These are phyloP conservation scores for Panus rudis DNA, from an alignment of 768 basidiomycete species.

Conservation along the genomic window DNA sequence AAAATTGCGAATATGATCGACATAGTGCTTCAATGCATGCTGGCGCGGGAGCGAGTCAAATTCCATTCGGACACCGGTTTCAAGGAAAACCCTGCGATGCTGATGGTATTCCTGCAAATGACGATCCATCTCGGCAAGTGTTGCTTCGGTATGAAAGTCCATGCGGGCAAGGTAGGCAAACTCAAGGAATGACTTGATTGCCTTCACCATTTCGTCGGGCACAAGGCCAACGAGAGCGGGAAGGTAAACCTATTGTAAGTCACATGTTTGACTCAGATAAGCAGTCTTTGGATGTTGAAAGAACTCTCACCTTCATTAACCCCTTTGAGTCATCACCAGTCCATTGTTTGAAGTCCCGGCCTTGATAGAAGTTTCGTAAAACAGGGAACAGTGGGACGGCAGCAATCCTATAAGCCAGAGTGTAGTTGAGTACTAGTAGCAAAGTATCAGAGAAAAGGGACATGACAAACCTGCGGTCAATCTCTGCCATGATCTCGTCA, in stretches of 20 bases:
- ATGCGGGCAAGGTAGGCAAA: constrained; percentile 19
- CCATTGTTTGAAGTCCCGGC: constrained; percentile 18
- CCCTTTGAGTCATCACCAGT: constrained; percentile 22
- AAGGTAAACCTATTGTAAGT: constrained; percentile 16
- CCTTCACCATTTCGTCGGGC: constrained; percentile 11
- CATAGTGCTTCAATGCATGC: constrained; percentile 12
- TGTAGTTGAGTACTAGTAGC: neutral
- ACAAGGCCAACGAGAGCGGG: constrained; percentile 15
- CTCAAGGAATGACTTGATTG: constrained; percentile 14
- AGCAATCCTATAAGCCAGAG: constrained; percentile 16
- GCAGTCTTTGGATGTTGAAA: neutral
- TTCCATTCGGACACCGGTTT: constrained; percentile 4
- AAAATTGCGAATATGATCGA: constrained; percentile 4
- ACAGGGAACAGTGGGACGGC: constrained; percentile 13
- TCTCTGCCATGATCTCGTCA: constrained; percentile 26
- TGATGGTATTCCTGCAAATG: constrained; percentile 11
- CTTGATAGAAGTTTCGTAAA: constrained; percentile 12
- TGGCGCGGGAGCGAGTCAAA: constrained; percentile 12
- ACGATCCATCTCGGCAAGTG: constrained; percentile 7
- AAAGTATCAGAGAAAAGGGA: constrained; percentile 1
- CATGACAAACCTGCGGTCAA: constrained; percentile 29
- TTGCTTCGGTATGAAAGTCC: neutral
- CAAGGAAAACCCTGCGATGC: constrained; percentile 11
- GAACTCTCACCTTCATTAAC: constrained; percentile 25
- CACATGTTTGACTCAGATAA: neutral